Percentiles rank a stretch among this genome's conserved stretches.
These are phyloP conservation scores for Excoecaria cochinchinensis DNA, from an alignment of 345 rosid genomes.

Conservation along the genomic window DNA sequence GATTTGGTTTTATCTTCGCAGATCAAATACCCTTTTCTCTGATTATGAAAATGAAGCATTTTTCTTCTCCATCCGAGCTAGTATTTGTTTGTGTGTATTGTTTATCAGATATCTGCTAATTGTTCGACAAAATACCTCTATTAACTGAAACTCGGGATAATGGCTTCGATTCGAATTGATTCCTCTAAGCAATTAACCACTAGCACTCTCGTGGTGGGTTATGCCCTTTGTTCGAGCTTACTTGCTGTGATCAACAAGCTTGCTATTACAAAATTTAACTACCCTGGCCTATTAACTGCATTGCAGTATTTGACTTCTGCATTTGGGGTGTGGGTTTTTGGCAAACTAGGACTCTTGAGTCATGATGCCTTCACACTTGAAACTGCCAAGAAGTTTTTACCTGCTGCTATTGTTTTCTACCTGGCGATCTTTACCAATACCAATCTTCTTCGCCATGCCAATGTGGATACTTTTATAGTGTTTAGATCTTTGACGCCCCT, in stretches of 20 bases:
- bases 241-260: slow-evolving; percentile 95
- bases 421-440: slow-evolving; percentile 96
- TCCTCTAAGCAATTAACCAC: slow-evolving; percentile 46
- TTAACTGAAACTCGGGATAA: background rate
- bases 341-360: slow-evolving; percentile 71
- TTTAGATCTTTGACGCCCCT: slow-evolving; percentile 93
- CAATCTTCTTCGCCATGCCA: slow-evolving; percentile 92
- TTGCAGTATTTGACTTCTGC: slow-evolving; percentile 81
- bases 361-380: slow-evolving; percentile 77
- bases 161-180: slow-evolving; percentile 28
- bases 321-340: slow-evolving; percentile 78
- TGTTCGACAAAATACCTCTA: background rate
- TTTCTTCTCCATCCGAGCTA: background rate
- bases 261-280: slow-evolving; percentile 87
- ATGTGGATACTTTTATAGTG: slow-evolving; percentile 93
- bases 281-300: slow-evolving; percentile 88
- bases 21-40: background rate
- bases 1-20: background rate
- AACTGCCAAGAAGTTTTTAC: slow-evolving; percentile 91
- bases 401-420: slow-evolving; percentile 89
- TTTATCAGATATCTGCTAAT: slow-evolving; percentile 4
- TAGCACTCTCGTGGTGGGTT: slow-evolving; percentile 78
- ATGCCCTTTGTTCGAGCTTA: slow-evolving; percentile 95
- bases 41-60: background rate
- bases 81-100: background rate